Base-by-base conservation (phyloP, 805 yeast species). In the Brettanomyces custersianus region DNA sequence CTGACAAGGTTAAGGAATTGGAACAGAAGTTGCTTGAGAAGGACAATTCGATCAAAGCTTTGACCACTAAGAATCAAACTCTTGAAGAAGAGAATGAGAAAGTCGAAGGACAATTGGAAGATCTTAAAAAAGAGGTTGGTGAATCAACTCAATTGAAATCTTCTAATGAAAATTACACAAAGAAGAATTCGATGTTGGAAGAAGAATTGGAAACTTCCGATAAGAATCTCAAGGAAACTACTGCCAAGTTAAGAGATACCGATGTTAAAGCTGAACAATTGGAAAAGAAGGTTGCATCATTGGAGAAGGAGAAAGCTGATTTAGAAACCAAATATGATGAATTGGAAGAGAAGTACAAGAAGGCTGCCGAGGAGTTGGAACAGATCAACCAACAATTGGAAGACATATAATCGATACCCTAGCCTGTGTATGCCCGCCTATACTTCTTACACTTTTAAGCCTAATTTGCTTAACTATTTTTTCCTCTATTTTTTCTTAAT, bases 321-420 rank as follows among this genome's bases (percentile, higher is more conserved):
- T 73, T 83, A 74, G 96, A 92, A 70, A 73, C 74, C 68, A 87
- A 86, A 67, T 81, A 70, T 55, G 97, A 90, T 68, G 95, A 85
- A 58, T 68, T 90, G 61, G 70, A 80, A 49, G 78, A 72, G 57
- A 80, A 88, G 66, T 80, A 86, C 74, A 68, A 70, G 57, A 72
- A 77, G 48, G 90, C 95, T 46, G 82, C 85, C 73, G 76, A 83
- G 49, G 98, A 92, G 67, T 75, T 92, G 68, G 97, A 92, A 53
- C 96, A 88, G 68, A 88, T 92, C 68, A 80, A 87, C 62, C 86
- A 87, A 60, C 96, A 94, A 69, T 80, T 92, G 65, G 97, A 92
- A 66, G 76, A 76, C 49, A 64, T 73, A 57, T 72, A 65, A 60
- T 7, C 24, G 16, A n/a, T n/a, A n/a, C n/a, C n/a, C n/a, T n/a